Percentiles rank a stretch among this genome's conserved stretches.
phyloP scores from a whole-genome alignment of 768 basidiomycete species.

The Postia placenta region DNA sequence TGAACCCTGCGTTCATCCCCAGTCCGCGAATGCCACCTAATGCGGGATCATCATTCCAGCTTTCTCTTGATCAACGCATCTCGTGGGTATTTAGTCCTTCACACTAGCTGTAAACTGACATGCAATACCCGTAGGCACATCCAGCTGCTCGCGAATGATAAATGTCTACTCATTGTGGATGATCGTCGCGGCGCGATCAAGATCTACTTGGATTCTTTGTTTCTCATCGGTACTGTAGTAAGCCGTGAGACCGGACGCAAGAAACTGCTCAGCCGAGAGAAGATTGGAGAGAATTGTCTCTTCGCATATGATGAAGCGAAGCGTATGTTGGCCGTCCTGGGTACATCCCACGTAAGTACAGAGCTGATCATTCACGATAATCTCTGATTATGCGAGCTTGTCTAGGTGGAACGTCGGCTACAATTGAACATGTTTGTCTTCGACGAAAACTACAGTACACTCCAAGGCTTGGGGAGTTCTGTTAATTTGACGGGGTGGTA shows the following conservation, averaged over 20 bases:
- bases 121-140: conserved; percentile 21
- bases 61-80: conserved; percentile 25
- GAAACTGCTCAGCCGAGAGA: conserved; percentile 36
- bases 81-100: no score
- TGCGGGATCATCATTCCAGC: conserved; percentile 14
- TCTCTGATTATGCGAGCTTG: not conserved
- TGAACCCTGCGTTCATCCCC: conserved; percentile 28
- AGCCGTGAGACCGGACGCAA: conserved; percentile 7
- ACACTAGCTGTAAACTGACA: no score
- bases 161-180: conserved; percentile 35
- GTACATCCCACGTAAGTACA: conserved; percentile 24
- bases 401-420: not conserved
- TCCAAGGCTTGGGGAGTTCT: conserved; percentile 36
- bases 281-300: conserved; percentile 38
- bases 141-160: conserved; percentile 37
- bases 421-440: conserved; percentile 40
- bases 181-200: conserved; percentile 27
- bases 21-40: conserved; percentile 20
- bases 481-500: conserved; percentile 43
- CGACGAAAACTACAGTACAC: conserved; percentile 36
- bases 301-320: conserved; percentile 49
- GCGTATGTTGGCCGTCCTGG: conserved; percentile 38
- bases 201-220: conserved; percentile 34
- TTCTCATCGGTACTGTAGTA: conserved; percentile 28
- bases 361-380: no score